Evolutionary conservation across 345 rosid species (phyloP).

Genomic region (Brassica juncea): DNA sequence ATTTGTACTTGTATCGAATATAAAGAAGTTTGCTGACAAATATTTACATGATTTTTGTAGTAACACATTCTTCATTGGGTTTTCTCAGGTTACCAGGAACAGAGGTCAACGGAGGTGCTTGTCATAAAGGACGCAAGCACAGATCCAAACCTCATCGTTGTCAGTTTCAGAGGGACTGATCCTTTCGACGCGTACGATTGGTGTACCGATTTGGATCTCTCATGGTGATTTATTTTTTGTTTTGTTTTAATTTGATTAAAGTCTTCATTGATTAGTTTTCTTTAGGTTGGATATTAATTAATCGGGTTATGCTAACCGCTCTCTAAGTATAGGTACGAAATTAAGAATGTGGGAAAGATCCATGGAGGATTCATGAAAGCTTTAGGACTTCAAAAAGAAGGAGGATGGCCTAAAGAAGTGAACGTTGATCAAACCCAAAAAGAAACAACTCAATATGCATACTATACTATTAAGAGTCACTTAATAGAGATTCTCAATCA

Average conservation of each 20-base stretch:
- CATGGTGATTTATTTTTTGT: conserved; percentile 45
- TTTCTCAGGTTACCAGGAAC: conserved; percentile 38
- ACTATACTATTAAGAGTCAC: conserved; percentile 43
- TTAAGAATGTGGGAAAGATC: conserved; percentile 50
- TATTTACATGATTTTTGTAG: not conserved
- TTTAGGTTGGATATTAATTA: not conserved
- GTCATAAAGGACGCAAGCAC: conserved; percentile 45
- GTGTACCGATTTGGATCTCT: conserved; percentile 54
- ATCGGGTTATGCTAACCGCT: not conserved
- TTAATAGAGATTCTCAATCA: conserved; percentile 37
- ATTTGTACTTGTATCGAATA: not conserved
- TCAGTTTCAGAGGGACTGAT: conserved; percentile 63
- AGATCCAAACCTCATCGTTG: conserved; percentile 51
- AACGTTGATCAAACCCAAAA: conserved; percentile 21
- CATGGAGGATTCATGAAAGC: conserved; percentile 69
- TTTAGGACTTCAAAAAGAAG: conserved; percentile 54
- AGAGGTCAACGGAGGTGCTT: conserved; percentile 52
- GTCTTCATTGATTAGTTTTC: not conserved
- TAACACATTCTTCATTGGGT: not conserved
- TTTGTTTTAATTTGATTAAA: not conserved
- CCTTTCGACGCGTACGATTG: conserved; percentile 59
- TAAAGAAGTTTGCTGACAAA: not conserved
- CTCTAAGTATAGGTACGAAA: conserved; percentile 36
- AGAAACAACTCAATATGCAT: conserved; percentile 40
- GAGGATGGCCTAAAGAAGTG: conserved; percentile 50